Percentiles rank a stretch among this genome's conserved stretches.
Evolutionary conservation across 352 stramenopile species (phyloP).

Genomic region (Globisporangium orthogonon): DNA sequence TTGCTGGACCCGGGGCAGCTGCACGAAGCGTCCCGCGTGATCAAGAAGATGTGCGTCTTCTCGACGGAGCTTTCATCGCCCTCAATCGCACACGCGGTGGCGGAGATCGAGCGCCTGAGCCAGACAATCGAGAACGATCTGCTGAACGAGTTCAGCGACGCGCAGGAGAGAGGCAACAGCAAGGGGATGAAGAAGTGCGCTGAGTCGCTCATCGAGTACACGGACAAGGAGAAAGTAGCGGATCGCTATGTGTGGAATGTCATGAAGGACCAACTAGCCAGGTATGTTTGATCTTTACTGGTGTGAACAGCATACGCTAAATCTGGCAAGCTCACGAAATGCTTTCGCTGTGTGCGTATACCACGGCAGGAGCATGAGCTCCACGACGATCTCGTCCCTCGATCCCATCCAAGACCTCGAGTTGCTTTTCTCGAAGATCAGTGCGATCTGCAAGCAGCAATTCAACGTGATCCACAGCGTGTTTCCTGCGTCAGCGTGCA

Average conservation of each 20-base stretch:
- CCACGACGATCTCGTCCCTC: conserved; percentile 20
- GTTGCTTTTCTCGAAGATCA: conserved; percentile 48
- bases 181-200: conserved; percentile 50
- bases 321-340: not conserved
- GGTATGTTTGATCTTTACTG: conserved; percentile 13
- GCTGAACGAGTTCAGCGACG: conserved; percentile 64
- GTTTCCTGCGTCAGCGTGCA: conserved; percentile 35
- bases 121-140: conserved; percentile 73
- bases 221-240: conserved; percentile 75
- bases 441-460: conserved; percentile 57
- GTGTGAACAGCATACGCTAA: not conserved
- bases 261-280: conserved; percentile 63
- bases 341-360: not conserved
- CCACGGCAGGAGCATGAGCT: conserved; percentile 13
- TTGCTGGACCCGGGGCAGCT: conserved; percentile 65
- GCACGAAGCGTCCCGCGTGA: conserved; percentile 54
- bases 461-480: conserved; percentile 59
- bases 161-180: conserved; percentile 49
- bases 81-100: conserved; percentile 42
- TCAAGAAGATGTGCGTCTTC: conserved; percentile 74
- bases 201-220: conserved; percentile 74
- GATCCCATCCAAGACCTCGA: conserved; percentile 66
- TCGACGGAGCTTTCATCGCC: conserved; percentile 63
- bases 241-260: conserved; percentile 85
- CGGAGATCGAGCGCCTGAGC: conserved; percentile 67